phyloP scores from a whole-genome alignment of 345 rosid genomes.

The Turnera subulata region DNA sequence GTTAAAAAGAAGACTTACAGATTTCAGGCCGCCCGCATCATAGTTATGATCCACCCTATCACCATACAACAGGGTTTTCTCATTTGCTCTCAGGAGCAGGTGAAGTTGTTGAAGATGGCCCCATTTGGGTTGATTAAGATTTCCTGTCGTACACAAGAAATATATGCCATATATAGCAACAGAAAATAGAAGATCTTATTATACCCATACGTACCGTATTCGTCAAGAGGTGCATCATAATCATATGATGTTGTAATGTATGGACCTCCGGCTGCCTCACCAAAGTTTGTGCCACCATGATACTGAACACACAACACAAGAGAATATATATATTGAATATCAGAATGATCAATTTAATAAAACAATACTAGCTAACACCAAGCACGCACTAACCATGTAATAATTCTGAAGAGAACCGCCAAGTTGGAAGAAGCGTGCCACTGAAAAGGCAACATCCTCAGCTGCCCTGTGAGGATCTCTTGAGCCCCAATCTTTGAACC shows the following conservation, averaged over 20 bases:
- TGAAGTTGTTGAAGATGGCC: slow-evolving; percentile 29
- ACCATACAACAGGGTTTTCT: slow-evolving; percentile 8
- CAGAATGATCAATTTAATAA: background rate
- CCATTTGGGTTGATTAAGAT: slow-evolving; percentile 26
- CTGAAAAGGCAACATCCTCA: slow-evolving; percentile 16
- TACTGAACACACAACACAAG: background rate
- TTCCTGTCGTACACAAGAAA: no score
- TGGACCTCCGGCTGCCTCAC: slow-evolving; percentile 13
- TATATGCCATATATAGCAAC: no score
- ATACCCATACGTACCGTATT: slow-evolving; percentile 4
- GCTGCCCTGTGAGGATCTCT: slow-evolving; percentile 16
- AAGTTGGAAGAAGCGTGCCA: slow-evolving; percentile 14
- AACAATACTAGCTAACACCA: background rate
- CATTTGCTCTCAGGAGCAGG: background rate
- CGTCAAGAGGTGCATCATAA: slow-evolving; percentile 21
- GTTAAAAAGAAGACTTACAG: background rate
- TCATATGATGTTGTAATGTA: slow-evolving; percentile 20
- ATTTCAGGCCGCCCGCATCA: background rate
- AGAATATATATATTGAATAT: background rate
- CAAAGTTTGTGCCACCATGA: slow-evolving; percentile 22
- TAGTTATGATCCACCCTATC: background rate
- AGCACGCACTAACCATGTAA: slow-evolving; percentile 9
- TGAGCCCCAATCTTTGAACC: slow-evolving; percentile 14
- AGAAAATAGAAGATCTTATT: no score
- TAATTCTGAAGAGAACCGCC: slow-evolving; percentile 17